Evolutionary conservation across 352 stramenopile species (phyloP).

Genomic region (Aphanomyces astaci): DNA sequence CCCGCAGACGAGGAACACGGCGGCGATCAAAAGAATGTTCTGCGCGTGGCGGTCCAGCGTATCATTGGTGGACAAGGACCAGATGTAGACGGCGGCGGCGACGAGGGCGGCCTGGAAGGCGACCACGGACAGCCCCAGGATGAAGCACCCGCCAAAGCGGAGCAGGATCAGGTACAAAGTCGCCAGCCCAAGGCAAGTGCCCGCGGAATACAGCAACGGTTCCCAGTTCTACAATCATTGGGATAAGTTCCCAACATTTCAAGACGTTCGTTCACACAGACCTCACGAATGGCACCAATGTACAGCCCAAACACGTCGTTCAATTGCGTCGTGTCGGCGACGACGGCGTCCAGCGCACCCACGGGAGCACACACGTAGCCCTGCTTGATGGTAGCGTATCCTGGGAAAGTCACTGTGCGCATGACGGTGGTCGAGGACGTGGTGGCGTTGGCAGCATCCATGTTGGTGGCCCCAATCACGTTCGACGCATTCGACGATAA

Average conservation of each 20-base stretch:
- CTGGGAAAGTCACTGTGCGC: neutral
- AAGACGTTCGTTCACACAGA: constrained; percentile 24
- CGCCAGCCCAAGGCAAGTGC: constrained; percentile 46
- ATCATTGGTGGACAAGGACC: neutral
- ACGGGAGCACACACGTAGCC: constrained; percentile 18
- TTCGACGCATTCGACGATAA: constrained; percentile 18
- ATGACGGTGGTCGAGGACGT: neutral
- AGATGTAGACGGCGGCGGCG: constrained; percentile 4
- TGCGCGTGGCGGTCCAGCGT: constrained; percentile 32
- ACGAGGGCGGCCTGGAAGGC: constrained; percentile 52
- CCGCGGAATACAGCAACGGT: constrained; percentile 51
- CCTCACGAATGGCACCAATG: constrained; percentile 63
- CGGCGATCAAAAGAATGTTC: constrained; percentile 15
- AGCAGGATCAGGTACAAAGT: constrained; percentile 59
- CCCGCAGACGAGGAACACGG: constrained; percentile 31
- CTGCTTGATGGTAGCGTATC: constrained; percentile 2
- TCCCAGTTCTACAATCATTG: constrained; percentile 47
- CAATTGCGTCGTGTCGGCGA: constrained; percentile 40
- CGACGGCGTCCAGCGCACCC: constrained; percentile 5
- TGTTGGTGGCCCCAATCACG: neutral
- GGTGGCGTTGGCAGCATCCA: neutral
- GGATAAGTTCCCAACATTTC: too few species aligned
- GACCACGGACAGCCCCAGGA: constrained; percentile 53
- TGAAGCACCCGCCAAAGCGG: constrained; percentile 64
- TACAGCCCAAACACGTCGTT: constrained; percentile 67